Evolutionary conservation across 805 yeast genomes (phyloP), one percentile per base, ranked within the genome.

Genomic region (Hanseniaspora guilliermondii): DNA sequence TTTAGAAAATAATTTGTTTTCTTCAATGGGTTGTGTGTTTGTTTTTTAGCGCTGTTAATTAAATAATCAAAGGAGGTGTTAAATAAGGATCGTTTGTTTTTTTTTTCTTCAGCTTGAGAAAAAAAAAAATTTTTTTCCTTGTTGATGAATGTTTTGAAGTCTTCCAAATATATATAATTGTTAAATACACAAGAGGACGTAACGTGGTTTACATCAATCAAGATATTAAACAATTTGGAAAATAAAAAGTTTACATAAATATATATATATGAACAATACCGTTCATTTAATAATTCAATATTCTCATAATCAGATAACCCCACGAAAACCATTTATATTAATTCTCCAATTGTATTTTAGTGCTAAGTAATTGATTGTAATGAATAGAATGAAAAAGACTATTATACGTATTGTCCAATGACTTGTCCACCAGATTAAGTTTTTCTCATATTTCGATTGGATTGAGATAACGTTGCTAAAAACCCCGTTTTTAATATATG

Each of bases 291-390:
- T 30, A 2, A 30, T 30, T 30, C 33, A 30, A 14, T 4, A 30
- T 3, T 30, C 33, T 30, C 33, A 30, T 30, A 11, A 9, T 30
- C 12, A 25, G 14, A n/a, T n/a, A n/a, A 4, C 33, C 14, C 14
- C 33, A 30, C 33, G 30, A n/a, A 24, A 24, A 22, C 53, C 53
- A 9, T 49, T 49, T 9, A 49, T 49, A 3, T 42, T 35, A 22
- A 49, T 49, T 17, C 24, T 49, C 53, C 42, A 40, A 12, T 46
- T 32, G 39, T 40, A 32, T 7, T 14, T 30, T 41, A 36, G 36
- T 0, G 54, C 42, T 25, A 50, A 36, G 37, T 50, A 19, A 12
- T 24, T 11, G 30, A 50, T 14, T 21, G 44, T 25, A 2, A 47
- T 37, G 16, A 41, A 22, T 4, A 38, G 16, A 19, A 44, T 36